These are phyloP conservation scores for Lactifluus volemus DNA, from an alignment of 768 basidiomycete species.

Conservation along the genomic window DNA sequence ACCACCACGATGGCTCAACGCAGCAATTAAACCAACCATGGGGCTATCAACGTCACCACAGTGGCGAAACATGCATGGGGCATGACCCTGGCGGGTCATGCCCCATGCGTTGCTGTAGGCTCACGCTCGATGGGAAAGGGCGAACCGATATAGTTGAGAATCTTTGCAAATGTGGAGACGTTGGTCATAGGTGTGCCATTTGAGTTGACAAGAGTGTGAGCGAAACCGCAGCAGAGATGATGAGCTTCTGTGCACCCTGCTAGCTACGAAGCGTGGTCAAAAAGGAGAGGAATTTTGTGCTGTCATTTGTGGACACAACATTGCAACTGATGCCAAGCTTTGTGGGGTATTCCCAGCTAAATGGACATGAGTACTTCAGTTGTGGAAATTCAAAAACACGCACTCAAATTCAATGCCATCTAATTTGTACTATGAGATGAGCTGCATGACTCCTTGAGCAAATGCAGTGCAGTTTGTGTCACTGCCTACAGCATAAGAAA, in stretches of 20 bases:
- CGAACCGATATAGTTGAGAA: conserved; percentile 53
- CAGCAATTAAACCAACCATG: no score
- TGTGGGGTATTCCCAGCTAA: conserved; percentile 83
- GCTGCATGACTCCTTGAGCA: conserved; percentile 40
- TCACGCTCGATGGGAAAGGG: neutral
- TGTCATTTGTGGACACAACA: conserved; percentile 44
- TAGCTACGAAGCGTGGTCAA: conserved; percentile 56
- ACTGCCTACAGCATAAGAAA: conserved; percentile 50
- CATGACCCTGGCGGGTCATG: no score
- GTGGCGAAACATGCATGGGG: no score
- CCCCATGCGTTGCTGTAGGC: no score
- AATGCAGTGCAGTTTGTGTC: conserved; percentile 51
- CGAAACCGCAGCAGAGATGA: conserved; percentile 47
- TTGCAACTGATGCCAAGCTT: conserved; percentile 64
- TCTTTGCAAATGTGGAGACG: conserved; percentile 61
- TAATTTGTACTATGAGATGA: conserved; percentile 33
- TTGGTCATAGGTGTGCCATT: conserved; percentile 53
- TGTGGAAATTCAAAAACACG: neutral
- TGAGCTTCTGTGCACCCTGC: conserved; percentile 46
- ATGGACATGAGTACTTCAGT: neutral
- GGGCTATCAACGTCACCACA: no score
- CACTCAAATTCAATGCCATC: no score
- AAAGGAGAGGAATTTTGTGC: conserved; percentile 75
- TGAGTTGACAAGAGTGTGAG: conserved; percentile 37
- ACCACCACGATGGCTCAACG: no score